phyloP scores from a whole-genome alignment of 129 eudicot species.

The Heracleum sosnowskyi region DNA sequence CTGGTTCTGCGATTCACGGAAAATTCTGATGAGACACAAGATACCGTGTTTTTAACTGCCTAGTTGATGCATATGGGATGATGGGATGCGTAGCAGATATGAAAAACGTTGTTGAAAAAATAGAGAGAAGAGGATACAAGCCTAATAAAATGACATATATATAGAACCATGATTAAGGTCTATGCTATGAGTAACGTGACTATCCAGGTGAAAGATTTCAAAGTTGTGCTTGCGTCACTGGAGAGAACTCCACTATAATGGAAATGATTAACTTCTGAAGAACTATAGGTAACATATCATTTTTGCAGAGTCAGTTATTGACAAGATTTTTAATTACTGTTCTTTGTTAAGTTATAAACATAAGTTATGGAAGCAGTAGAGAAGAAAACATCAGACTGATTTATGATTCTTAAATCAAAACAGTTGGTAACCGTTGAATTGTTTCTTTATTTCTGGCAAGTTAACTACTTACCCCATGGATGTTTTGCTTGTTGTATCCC shows the following conservation, averaged over 20 bases:
- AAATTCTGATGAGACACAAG: slow-evolving; percentile 74
- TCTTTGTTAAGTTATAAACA: not conserved
- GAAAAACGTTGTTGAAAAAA: slow-evolving; percentile 69
- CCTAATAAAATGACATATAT: slow-evolving; percentile 73
- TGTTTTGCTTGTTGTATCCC: too few relatives aligned
- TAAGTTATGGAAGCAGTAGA: not conserved
- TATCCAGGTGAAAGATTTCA: slow-evolving; percentile 65
- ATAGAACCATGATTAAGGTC: slow-evolving; percentile 85
- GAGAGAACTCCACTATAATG: not conserved
- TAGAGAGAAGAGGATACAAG: slow-evolving; percentile 66
- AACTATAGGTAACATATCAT: not conserved
- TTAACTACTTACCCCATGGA: not conserved
- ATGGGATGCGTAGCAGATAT: slow-evolving; percentile 82
- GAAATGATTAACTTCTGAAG: not conserved
- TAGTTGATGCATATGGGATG: slow-evolving; percentile 90
- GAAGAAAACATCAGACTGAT: not conserved
- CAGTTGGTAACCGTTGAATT: not conserved
- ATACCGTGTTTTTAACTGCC: slow-evolving; percentile 70
- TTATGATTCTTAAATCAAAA: not conserved
- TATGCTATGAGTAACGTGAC: slow-evolving; percentile 58
- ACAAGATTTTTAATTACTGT: slow-evolving; percentile 6
- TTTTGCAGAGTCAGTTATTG: not conserved
- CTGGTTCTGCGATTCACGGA: slow-evolving; percentile 54
- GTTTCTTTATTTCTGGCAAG: not conserved
- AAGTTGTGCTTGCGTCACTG: slow-evolving; percentile 37